Evolutionary conservation across 805 yeast species (phyloP).

Genomic region (Priceomyces carsonii): DNA sequence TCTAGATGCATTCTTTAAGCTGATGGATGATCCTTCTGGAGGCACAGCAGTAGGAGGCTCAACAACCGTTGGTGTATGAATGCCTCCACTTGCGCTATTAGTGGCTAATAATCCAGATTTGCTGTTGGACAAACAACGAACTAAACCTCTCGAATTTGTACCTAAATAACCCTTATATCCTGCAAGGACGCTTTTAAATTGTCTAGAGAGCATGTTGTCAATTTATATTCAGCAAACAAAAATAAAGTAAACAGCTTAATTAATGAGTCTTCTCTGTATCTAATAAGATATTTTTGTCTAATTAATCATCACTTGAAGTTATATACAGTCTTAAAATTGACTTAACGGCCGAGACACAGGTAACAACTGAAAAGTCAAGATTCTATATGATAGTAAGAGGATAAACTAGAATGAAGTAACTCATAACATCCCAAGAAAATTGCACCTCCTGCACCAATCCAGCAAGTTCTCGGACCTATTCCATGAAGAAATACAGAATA

Average conservation of each 20-base stretch:
- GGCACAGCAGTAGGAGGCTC: constrained; percentile 27
- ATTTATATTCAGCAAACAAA: too few relatives aligned
- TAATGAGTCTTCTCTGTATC: too few relatives aligned
- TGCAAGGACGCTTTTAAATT: constrained; percentile 7
- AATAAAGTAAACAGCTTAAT: too few relatives aligned
- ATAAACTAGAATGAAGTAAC: constrained; percentile 52
- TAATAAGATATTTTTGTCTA: too few relatives aligned
- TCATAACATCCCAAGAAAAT: constrained; percentile 95
- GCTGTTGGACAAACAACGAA: constrained; percentile 10
- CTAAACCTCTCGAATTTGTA: constrained; percentile 5
- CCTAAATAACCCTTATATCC: constrained; percentile 4
- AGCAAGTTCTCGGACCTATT: constrained; percentile 91
- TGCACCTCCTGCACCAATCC: constrained; percentile 99
- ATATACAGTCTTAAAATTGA: too few relatives aligned
- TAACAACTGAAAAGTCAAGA: too few relatives aligned
- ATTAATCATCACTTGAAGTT: too few relatives aligned
- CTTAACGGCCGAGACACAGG: too few relatives aligned
- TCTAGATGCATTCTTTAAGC: constrained; percentile 45
- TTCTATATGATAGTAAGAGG: too few relatives aligned
- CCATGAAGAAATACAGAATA: constrained; percentile 72
- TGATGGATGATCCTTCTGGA: constrained; percentile 49
- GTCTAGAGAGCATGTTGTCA: constrained; percentile 8
- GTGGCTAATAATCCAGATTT: constrained; percentile 7
- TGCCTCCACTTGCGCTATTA: constrained; percentile 11
- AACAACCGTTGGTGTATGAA: constrained; percentile 20